Conservation (phyloP, 2,329 filamentous ascomycete species). For the Hypoxylon sp. region DNA sequence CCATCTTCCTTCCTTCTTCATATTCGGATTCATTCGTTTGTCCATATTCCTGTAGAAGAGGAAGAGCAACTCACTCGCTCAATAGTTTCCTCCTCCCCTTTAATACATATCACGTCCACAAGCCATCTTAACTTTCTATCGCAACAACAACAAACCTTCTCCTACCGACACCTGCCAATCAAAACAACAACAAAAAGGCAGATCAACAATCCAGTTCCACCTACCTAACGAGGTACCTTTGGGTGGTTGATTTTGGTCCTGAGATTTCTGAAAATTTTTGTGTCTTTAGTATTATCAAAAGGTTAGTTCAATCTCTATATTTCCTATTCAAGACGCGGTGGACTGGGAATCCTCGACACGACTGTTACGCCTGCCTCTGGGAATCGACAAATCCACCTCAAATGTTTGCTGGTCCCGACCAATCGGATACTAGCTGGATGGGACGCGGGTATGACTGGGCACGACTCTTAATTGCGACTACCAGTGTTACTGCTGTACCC, state of each 20-base stretch:
- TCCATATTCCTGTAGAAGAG: constrained; percentile 48
- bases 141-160: constrained; percentile 27
- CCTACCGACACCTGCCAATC: constrained; percentile 13
- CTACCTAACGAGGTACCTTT: constrained; percentile 11
- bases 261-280: constrained; percentile 32
- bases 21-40: constrained; percentile 52
- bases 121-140: constrained; percentile 26
- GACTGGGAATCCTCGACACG: not conserved
- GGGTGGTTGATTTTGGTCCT: constrained; percentile 20
- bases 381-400: not conserved
- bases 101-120: constrained; percentile 42
- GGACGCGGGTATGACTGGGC: constrained; percentile 24
- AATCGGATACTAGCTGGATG: constrained; percentile 14
- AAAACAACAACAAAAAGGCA: constrained; percentile 13
- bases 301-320: constrained; percentile 26
- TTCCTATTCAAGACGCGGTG: not conserved
- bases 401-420: not conserved
- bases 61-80: constrained; percentile 49
- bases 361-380: not conserved
- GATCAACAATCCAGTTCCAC: constrained; percentile 2
- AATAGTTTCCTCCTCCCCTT: constrained; percentile 48
- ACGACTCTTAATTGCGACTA: constrained; percentile 8
- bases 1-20: constrained; percentile 43
- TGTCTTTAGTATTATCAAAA: constrained; percentile 29
- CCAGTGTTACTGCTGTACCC: constrained; percentile 5